Base-by-base conservation (phyloP, 805 yeast species). In the Cyberlindnera misumaiensis region DNA sequence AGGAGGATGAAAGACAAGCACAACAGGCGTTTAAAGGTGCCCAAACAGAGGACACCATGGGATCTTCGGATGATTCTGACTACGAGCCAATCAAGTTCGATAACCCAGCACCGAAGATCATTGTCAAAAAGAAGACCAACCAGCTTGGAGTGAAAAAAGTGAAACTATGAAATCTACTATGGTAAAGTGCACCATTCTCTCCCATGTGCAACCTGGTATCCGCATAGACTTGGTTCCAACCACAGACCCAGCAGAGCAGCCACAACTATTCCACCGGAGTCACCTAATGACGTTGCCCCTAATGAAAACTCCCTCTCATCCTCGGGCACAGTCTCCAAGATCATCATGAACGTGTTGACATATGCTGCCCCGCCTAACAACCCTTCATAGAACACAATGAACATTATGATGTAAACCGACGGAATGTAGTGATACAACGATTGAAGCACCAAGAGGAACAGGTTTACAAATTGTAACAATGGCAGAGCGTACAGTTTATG, bases 331-430 rank as follows among this genome's bases (percentile, higher is more conserved):
- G 72, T 63, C 42, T 86, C 94, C 28, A 82, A 71, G 1, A 89
- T 89, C 12, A 75, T 66, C 68, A 83, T 66, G 53, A 85, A 90
- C 0, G 97, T 89, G 55, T 90, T 89, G 38, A 87, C 93, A 56
- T 90, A 90, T 13, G 90, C 77, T 2, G 83, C 74, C 1, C 98
- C 97, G 1, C 97, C 98, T 10, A 90, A 67, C 15, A 93, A 67
- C 0, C 97, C 93, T 56, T 90, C 97, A 59, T 85, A 90, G 43
- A 90, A 74, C 5, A 87, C 72, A 24, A 89, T 57, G 0, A 70
- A 8, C 65, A 86, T 68, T 28, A 88, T 52, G 2, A 73, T 48
- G 68, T 81, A 83, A 2, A 90, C 73, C 28, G 63, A 70, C 3
- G 80, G 74, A 14, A 84, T 66, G 24, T 73, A 47, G 54, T 72